Conservation (phyloP, 495 filamentous ascomycete genomes). For the Podospora didyma region DNA sequence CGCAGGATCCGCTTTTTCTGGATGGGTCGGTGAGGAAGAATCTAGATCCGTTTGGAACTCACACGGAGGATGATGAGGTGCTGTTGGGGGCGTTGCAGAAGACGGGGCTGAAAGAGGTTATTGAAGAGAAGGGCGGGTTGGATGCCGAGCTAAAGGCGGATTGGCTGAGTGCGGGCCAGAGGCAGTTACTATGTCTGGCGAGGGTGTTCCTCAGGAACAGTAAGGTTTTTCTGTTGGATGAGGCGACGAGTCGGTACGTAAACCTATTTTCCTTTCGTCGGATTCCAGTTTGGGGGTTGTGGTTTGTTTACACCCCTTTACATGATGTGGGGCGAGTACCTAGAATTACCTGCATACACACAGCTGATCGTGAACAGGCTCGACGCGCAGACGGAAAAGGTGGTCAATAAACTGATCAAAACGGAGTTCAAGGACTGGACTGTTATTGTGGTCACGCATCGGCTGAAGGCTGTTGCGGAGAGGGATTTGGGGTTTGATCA, state of each 20-base stretch:
- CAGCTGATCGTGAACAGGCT: slow-evolving; percentile 20
- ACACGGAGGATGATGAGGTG: slow-evolving; percentile 24
- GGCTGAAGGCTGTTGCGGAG: slow-evolving; percentile 37
- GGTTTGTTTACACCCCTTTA: too few relatives aligned
- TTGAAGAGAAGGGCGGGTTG: slow-evolving; percentile 21
- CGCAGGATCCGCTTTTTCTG: slow-evolving; percentile 48
- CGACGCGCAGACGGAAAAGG: slow-evolving; percentile 35
- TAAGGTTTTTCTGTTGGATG: slow-evolving; percentile 26
- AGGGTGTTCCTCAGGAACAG: slow-evolving; percentile 48
- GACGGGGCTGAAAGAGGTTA: slow-evolving; percentile 10
- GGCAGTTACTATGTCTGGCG: slow-evolving; percentile 58
- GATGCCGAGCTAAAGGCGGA: slow-evolving; percentile 46
- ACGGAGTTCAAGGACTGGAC: slow-evolving; percentile 39
- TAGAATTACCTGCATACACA: not conserved
- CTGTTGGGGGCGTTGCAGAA: slow-evolving; percentile 35
- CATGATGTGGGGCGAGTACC: too few relatives aligned
- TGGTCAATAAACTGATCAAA: slow-evolving; percentile 37
- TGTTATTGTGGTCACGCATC: slow-evolving; percentile 41
- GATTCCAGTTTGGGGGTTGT: not conserved
- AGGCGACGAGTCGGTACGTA: slow-evolving; percentile 23
- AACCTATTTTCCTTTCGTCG: not conserved
- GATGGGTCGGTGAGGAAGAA: slow-evolving; percentile 46
- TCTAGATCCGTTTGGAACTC: slow-evolving; percentile 37
- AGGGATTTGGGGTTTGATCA: slow-evolving; percentile 25
- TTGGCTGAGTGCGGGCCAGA: slow-evolving; percentile 55